Evolutionary conservation across 2,329 filamentous ascomycete genomes (phyloP), one percentile per base, ranked within the genome.

Genomic region (Phialemonium atrogriseum): DNA sequence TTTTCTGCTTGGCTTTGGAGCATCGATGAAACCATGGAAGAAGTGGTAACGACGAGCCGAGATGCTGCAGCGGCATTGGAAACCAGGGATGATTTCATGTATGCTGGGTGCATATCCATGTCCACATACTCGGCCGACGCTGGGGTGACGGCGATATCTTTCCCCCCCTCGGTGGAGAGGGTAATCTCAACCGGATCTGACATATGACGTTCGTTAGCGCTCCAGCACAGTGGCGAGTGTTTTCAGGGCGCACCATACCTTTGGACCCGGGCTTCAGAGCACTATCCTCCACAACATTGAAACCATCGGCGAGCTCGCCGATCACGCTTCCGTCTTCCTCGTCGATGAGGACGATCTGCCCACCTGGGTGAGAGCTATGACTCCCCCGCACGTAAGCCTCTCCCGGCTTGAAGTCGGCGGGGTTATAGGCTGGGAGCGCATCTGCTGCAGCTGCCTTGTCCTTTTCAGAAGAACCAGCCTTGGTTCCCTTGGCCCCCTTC

Each of bases 241-340:
- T 18, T 7, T 26, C 25, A 27, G 20, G 10, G 5, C 17, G 10
- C 16, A 5, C 49, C 69, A 52, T 65, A 94, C 87, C 84, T 70
- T 98, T 96, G 5, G 84, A 89, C n/a, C 91, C 91, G 11, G 81
- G 78, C 52, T 81, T 77, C 40, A 98, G 68, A 30, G 68, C 70
- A 17, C 74, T 66, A 42, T 88, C 76, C 50, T 95, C 87, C 11
- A 89, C 68, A 12, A 94, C 72, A 42, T 87, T 68, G 49, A 85
- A 89, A 12, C 80, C 82, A 36, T 89, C 82, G 36, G 82, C 77
- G 39, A 98, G 64, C 61, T 98, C 89, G 27, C 91, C 91, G 17
- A 98, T 84, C 7, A 98, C 84, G 46, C 85, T 93, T 32, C 91
- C 91, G 58, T 98, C 84, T 53, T 96, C 89, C 58, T 98, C 91